Evolutionary conservation across 2,329 filamentous ascomycete genomes (phyloP), one percentile per base, ranked within the genome.

Genomic region (Thelonectria discophora): DNA sequence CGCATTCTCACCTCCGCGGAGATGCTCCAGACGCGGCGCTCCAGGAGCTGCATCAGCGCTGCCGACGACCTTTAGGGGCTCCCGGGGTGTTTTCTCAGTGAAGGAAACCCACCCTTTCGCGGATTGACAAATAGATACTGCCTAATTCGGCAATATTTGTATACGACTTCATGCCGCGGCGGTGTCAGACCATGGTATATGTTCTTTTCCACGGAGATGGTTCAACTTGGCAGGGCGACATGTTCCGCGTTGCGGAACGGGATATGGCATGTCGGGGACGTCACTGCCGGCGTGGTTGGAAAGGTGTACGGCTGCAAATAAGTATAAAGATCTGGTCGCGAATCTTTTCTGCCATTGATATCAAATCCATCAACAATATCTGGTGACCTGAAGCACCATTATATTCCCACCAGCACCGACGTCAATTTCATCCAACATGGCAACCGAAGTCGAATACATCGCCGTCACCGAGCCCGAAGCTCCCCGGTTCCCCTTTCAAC

Each of bases 401-500:
- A 5, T 30, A 24, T 24, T 24, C 24, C 24, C 4, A 24, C 24
- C n/a, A n/a, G n/a, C n/a, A n/a, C n/a, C n/a, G n/a, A n/a, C n/a
- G n/a, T n/a, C n/a, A n/a, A n/a, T n/a, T n/a, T n/a, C n/a, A 24
- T 43, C 30, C 43, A 64, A 21, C 27, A 63, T 63, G 59, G 46
- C 60, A 17, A 51, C 48, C 20, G 24, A 58, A 21, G n/a, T 17
- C 17, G 13, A 20, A 42, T 10, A 10, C 39, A 20, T 20, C 39
- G 20, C 13, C n/a, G 39, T 10, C 9, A 18, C 39, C 17, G 39
- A 42, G 39, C 30, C 55, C 10, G 53, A 47, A 11, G 43, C 46
- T 21, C 66, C 65, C 0, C 58, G 11, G 20, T 70, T 70, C 12
- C 69, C 69, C 1, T 71, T 71, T 32, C 42, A 58, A 8, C 56